These are phyloP conservation scores for Lignosus rhinocerotis DNA, from an alignment of 1,284 basidiomycete species.

Conservation along the genomic window DNA sequence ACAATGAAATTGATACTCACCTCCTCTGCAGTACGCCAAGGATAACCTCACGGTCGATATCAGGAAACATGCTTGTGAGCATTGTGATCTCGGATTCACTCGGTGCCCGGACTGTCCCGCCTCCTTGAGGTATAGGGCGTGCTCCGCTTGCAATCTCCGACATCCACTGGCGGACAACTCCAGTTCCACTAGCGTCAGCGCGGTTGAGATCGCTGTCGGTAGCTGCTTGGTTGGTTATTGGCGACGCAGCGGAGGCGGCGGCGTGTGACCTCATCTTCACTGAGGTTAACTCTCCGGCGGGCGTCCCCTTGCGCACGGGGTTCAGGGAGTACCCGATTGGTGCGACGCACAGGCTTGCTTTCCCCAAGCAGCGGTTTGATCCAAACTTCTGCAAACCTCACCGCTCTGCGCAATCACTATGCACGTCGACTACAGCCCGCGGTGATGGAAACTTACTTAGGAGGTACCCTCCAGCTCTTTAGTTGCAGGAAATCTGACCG, in stretches of 20 bases:
- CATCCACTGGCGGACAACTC: slow-evolving; percentile 80
- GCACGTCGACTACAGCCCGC: background rate
- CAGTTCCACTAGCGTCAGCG: slow-evolving; percentile 7
- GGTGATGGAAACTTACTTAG: slow-evolving; percentile 20
- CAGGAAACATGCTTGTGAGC: slow-evolving; percentile 81
- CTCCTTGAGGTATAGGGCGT: slow-evolving; percentile 41
- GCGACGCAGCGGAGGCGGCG: slow-evolving; percentile 5
- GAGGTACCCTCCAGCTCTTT: slow-evolving; percentile 65
- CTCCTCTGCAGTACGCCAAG: slow-evolving; percentile 79
- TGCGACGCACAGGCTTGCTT: slow-evolving; percentile 39
- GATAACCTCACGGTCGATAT: slow-evolving; percentile 73
- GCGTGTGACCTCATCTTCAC: slow-evolving; percentile 47
- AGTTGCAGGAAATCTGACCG: slow-evolving; percentile 77
- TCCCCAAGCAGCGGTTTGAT: slow-evolving; percentile 28
- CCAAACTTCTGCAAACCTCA: slow-evolving; percentile 24
- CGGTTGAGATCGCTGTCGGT: slow-evolving; percentile 6
- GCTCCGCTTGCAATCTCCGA: slow-evolving; percentile 71
- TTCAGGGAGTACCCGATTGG: slow-evolving; percentile 61
- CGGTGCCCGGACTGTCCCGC: slow-evolving; percentile 62
- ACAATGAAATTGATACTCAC: slow-evolving; percentile 44
- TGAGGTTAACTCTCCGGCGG: slow-evolving; percentile 29
- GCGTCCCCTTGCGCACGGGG: slow-evolving; percentile 11
- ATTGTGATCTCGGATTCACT: slow-evolving; percentile 75
- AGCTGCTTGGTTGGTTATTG: slow-evolving; percentile 5
- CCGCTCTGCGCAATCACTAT: background rate